Percentiles rank a stretch among this genome's conserved stretches.
Conservation (phyloP, 208 protist species). For the Leishmania turanica region DNA sequence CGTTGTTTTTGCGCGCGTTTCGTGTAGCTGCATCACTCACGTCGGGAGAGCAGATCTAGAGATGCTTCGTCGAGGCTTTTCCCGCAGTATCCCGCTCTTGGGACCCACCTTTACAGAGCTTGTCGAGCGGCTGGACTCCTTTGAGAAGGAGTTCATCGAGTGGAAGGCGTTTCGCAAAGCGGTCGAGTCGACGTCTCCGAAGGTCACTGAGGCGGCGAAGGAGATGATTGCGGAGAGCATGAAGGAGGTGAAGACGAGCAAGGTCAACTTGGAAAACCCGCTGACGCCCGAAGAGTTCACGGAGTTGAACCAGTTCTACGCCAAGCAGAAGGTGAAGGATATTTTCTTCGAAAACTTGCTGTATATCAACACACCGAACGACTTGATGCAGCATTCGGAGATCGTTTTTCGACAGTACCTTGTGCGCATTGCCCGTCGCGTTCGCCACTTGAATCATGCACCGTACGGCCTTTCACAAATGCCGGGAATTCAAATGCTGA, state of each 20-base stretch:
- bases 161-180: conserved; percentile 70
- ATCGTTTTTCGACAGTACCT: conserved; percentile 62
- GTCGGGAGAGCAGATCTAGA: background rate
- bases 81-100: conserved; percentile 17
- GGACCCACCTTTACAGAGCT: conserved; percentile 24
- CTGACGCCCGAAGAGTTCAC: conserved; percentile 71
- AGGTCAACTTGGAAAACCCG: conserved; percentile 40
- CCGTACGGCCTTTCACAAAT: conserved; percentile 75
- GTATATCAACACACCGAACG: conserved; percentile 48
- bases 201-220: conserved; percentile 51
- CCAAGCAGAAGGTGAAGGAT: conserved; percentile 41
- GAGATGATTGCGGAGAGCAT: conserved; percentile 35
- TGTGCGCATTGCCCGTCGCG: conserved; percentile 54
- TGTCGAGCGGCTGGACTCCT: conserved; percentile 60
- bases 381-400: conserved; percentile 50
- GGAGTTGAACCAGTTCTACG: conserved; percentile 79
- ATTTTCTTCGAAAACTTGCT: conserved; percentile 55
- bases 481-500: conserved; percentile 68
- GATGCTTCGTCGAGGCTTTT: conserved; percentile 20
- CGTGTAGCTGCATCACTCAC: background rate
- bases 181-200: conserved; percentile 56
- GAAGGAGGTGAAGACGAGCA: conserved; percentile 30
- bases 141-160: conserved; percentile 80
- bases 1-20: background rate
- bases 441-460: conserved; percentile 49